phyloP scores from a whole-genome alignment of 495 filamentous ascomycete genomes.

The Cladorrhinum samala region DNA sequence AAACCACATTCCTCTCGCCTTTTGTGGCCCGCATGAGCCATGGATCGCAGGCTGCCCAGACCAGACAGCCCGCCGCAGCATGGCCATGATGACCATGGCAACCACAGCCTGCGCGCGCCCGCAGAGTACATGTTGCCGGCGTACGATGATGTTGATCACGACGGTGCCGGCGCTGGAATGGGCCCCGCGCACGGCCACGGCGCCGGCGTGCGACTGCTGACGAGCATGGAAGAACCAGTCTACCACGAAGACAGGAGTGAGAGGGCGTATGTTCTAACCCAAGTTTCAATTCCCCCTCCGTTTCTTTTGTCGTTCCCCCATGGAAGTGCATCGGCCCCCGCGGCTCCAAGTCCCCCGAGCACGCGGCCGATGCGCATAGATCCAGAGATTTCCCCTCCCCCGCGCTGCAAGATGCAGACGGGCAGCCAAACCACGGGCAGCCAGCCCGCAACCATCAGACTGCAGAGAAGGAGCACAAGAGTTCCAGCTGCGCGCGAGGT shows the following conservation, averaged over 20 bases:
- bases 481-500: not conserved
- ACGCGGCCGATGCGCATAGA: constrained; percentile 7
- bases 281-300: constrained; percentile 26
- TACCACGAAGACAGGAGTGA: constrained; percentile 16
- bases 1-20: not conserved
- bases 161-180: constrained; percentile 31
- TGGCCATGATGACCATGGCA: constrained; percentile 24
- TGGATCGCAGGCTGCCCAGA: constrained; percentile 4
- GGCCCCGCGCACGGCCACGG: constrained; percentile 24
- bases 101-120: constrained; percentile 32
- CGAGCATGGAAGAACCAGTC: constrained; percentile 42
- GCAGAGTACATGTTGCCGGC: constrained; percentile 41
- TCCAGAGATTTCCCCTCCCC: not conserved
- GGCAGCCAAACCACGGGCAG: constrained; percentile 8
- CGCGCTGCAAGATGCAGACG: not conserved
- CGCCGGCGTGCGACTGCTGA: constrained; percentile 45
- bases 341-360: constrained; percentile 4
- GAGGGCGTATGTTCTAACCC: constrained; percentile 40
- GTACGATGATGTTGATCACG: constrained; percentile 42
- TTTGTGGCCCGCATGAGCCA: constrained; percentile 7
- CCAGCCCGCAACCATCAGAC: constrained; percentile 33
- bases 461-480: constrained; percentile 35
- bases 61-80: constrained; percentile 13
- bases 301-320: constrained; percentile 13
- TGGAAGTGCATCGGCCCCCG: not conserved